phyloP scores from a whole-genome alignment of 106 monocot species.

The Dactylorhiza incarnata region DNA sequence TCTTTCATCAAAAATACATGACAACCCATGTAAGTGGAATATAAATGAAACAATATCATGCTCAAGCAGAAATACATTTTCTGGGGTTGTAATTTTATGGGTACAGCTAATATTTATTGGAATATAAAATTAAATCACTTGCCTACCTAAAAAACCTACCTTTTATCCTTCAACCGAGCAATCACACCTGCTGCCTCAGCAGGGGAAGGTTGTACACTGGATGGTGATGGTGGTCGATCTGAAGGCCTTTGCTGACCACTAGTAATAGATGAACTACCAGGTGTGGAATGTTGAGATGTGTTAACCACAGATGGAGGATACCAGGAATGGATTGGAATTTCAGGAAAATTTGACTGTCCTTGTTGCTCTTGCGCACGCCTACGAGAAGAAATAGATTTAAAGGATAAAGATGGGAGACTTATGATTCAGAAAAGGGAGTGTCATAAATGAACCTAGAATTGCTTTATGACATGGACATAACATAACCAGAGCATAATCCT shows the following conservation, averaged over 20 bases:
- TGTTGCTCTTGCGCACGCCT: conserved; percentile 41
- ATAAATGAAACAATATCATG: background rate
- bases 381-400: background rate
- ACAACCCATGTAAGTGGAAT: background rate
- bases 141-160: conserved; percentile 20
- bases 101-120: background rate
- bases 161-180: conserved; percentile 76
- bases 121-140: background rate
- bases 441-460: background rate
- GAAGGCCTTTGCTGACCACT: conserved; percentile 37
- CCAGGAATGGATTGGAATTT: conserved; percentile 67
- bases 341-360: conserved; percentile 25
- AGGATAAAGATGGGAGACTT: background rate
- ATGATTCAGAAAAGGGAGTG: background rate
- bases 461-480: background rate
- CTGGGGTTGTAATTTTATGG: background rate
- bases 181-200: conserved; percentile 78
- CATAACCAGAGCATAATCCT: background rate
- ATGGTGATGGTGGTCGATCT: conserved; percentile 42
- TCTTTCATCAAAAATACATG: background rate
- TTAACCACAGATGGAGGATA: conserved; percentile 55
- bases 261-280: conserved; percentile 32
- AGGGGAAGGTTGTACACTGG: conserved; percentile 54
- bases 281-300: conserved; percentile 47
- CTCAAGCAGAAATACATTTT: background rate